Evolutionary conservation across 2,329 filamentous ascomycete species (phyloP), one percentile per base, ranked within the genome.

Genomic region (Eutypa lata): DNA sequence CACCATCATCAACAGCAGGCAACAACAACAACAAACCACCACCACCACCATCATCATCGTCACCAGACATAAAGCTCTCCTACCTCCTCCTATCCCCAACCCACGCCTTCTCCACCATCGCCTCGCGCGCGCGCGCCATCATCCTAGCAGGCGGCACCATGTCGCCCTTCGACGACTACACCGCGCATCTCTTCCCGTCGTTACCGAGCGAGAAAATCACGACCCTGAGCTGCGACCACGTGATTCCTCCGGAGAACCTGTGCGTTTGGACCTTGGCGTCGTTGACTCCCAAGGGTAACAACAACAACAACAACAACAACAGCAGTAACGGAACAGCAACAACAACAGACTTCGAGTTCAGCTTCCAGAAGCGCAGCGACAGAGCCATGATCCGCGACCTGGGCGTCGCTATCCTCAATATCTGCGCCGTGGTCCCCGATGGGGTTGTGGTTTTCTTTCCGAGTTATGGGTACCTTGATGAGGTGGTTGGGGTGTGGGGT

Each of bases 401-500:
- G 1, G 94, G 92, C 0, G 71, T 83, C 26, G 82, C 88, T 0
- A 76, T 99, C 7, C 68, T 91, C 2, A 86, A 87, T 49, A 76
- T 94, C 5, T 89, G 88, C 61, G 78, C 81, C 7, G 75, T 84
- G 4, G 88, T 97, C 0, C 91, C 91, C 0, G 92, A 97, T 61
- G 94, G 94, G 2, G 82, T 97, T 1, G 91, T 99, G 0, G 86
- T 92, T 0, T 99, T 99, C 75, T 97, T 99, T 62, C 92, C 94
- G 1, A 96, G 91, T 70, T 97, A 99, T 68, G 83, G 88, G 10
- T 97, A 96, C 68, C 81, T 99, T 0, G 86, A 91, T 47, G 83
- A 86, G 46, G 90, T 96, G 7, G 73, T 88, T 7, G 67, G 71
- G 2, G 73, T 74, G 0, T 92, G 89, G 89, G 78, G 82, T 59